Conservation (phyloP, 23 red algal species). For the Gracilariopsis chorda region DNA sequence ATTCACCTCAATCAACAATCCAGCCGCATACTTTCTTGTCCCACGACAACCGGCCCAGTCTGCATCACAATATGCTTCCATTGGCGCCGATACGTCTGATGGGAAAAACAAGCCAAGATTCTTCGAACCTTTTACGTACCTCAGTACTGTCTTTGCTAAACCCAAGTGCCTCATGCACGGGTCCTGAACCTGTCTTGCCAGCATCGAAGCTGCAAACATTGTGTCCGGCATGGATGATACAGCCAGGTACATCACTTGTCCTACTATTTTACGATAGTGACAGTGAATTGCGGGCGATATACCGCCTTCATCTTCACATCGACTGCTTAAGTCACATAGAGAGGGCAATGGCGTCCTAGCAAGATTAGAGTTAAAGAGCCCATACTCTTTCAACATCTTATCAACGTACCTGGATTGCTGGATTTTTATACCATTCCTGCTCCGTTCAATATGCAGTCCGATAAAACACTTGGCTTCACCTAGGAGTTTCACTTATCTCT, state of each 20-base stretch:
- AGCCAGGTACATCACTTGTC: neutral
- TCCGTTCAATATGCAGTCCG: neutral
- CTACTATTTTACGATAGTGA: neutral
- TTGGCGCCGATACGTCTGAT: neutral
- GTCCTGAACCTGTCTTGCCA: neutral
- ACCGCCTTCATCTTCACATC: neutral
- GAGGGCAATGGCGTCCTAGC: neutral
- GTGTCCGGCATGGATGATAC: neutral
- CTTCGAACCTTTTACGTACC: neutral
- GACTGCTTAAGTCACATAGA: neutral
- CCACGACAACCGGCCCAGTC: neutral
- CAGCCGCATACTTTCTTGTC: neutral
- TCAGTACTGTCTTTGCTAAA: neutral
- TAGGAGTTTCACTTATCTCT: neutral
- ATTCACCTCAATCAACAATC: neutral
- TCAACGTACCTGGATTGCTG: neutral
- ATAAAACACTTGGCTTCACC: neutral
- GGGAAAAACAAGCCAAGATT: neutral
- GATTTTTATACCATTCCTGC: neutral
- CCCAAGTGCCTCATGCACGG: neutral
- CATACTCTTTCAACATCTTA: neutral
- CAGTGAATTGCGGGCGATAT: neutral
- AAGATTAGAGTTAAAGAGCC: neutral
- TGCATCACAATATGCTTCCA: neutral
- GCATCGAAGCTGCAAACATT: neutral